phyloP scores from a whole-genome alignment of 1,139 yeast genomes.

The Arxiozyma slooffiae region DNA sequence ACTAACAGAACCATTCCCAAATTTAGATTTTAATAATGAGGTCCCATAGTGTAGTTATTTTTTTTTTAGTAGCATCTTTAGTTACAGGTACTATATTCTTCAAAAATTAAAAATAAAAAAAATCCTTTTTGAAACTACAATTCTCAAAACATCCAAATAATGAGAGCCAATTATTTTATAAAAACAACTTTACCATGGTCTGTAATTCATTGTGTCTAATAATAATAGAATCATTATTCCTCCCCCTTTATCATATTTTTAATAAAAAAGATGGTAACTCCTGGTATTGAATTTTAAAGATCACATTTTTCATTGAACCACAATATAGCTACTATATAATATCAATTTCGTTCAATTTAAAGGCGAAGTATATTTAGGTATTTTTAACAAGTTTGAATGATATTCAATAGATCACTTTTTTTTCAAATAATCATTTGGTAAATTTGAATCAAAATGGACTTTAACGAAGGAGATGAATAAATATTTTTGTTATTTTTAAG shows the following conservation, averaged over 20 bases:
- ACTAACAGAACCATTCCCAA: conserved; percentile 48
- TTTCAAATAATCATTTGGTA: conserved; percentile 77
- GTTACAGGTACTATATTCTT: conserved; percentile 58
- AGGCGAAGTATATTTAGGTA: conserved; percentile 57
- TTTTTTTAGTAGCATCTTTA: conserved; percentile 75
- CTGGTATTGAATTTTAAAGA: conserved; percentile 51
- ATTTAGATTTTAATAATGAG: conserved; percentile 45
- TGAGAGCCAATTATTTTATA: conserved; percentile 77
- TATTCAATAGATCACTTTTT: conserved; percentile 66
- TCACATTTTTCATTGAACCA: conserved; percentile 90
- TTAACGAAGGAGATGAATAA: conserved; percentile 25
- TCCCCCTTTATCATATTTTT: conserved; percentile 89
- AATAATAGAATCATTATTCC: conserved; percentile 74
- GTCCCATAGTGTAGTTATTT: conserved; percentile 82
- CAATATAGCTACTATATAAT: conserved; percentile 60
- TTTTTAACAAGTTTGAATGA: conserved; percentile 52
- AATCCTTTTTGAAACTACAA: conserved; percentile 52
- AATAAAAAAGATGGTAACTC: conserved; percentile 43
- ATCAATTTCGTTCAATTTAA: conserved; percentile 34
- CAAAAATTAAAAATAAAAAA: too few relatives aligned
- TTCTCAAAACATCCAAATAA: conserved; percentile 80
- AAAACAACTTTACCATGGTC: conserved; percentile 61
- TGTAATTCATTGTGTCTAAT: conserved; percentile 76
- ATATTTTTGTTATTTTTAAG: neutral
- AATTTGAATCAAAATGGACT: conserved; percentile 48